Base-by-base conservation (phyloP, 352 stramenopile genomes). In the Globisporangium perplexum region DNA sequence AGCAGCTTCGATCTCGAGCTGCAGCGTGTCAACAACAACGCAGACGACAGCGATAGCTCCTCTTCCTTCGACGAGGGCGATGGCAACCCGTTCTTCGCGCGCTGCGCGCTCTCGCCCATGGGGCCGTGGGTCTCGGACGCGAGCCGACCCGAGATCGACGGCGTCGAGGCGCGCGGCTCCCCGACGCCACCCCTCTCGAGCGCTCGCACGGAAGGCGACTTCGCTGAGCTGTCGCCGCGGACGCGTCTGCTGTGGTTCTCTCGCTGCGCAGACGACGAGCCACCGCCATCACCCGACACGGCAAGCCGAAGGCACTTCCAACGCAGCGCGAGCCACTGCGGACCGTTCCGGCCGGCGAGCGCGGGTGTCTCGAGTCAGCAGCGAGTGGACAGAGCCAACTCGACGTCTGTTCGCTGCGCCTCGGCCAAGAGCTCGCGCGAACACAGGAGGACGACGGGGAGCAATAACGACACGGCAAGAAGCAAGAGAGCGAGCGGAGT, bases 161-260 rank as follows among this genome's bases (percentile, higher is more conserved):
- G 17, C 43, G 41, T 49, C 36, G 23, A 62, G 0, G 41, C 63
- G 6, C 23, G 41, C 7, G 50, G 23, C 30, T 45, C 50, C 7
- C n/a, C 30, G n/a, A n/a, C n/a, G 0, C 55, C 58, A 8, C 51
- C 55, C 5, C 14, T 50, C 8, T 35, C 39, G 18, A 24, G 26
- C 10, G 26, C 48, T 28, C n/a, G 48, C 8, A 44, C 12, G 22
- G 60, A 65, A 31, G 53, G 53, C 47, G 47, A 57, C 1, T 28
- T 77, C 4, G 55, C 68, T 5, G 53, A 65, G n/a, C 57, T 82
- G 28, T 89, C 77, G 0, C 78, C 78, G 43, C 75, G 78, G 28
- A 84, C 69, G 38, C 73, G 75, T 0, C 55, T 89, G n/a, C 55
- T 89, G 7, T 87, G 76, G 66, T 68, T 86, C 50, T 89, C 77